Evolutionary conservation across 495 filamentous ascomycete genomes (phyloP), one percentile per base, ranked within the genome.

Genomic region (Venustampulla echinocandica): DNA sequence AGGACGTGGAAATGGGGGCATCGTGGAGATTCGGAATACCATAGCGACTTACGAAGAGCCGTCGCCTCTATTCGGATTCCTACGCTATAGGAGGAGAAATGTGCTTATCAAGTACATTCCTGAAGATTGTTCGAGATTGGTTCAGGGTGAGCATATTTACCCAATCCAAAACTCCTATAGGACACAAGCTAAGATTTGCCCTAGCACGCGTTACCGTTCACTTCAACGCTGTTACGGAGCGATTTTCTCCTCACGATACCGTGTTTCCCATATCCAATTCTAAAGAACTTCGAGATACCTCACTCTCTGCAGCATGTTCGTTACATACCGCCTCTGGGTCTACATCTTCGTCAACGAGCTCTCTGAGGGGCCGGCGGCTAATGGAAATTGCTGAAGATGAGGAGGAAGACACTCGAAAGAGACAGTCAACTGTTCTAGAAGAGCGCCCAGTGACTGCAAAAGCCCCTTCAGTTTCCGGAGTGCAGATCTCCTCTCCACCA

Each of bases 161-260:
- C 9, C 20, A 21, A 28, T 30, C 23, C 22, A 32, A 14, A 14
- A 21, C 13, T 18, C 25, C 11, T 2, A 14, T 18, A 27, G 23
- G 30, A 20, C n/a, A 17, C 15, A 33, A 34, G 17, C n/a, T 17
- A 19, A 14, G 36, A 33, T 40, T 46, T 28, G 9, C n/a, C 42
- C 21, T 52, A 97, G 92, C 89, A 44, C 89, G 92, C 52, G 86
- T 85, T 20, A 77, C 86, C n/a, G 92, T 98, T 7, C 93, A 98
- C 62, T 95, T 95, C 58, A 84, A 84, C 47, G 81, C 86, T 23
- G 67, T 98, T 37, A 75, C 80, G 37, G 90, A 97, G 54, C 82
- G 79, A 43, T 94, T 95, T 63, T 77, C 81, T 32, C 90, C 90
- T 1, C 83, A 89, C 64, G 90, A 97, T 60, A 85, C 86, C 3